Evolutionary conservation across 2,329 filamentous ascomycete species (phyloP).

Genomic region (Alternaria viburni): DNA sequence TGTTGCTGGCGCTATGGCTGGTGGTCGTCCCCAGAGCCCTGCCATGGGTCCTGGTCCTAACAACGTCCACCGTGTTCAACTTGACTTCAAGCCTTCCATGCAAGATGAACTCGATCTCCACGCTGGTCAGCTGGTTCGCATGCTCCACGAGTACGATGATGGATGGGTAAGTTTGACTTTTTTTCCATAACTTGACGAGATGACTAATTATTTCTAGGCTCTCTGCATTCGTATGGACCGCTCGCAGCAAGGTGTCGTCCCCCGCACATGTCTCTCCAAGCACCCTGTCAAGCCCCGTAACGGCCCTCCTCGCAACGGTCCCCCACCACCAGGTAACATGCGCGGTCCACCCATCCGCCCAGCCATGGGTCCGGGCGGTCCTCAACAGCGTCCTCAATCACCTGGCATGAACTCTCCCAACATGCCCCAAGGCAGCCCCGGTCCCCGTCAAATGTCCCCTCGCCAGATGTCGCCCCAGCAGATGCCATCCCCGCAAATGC

Average conservation of each 20-base stretch:
- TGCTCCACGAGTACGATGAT: constrained; percentile 96
- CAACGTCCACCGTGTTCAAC: constrained; percentile 88
- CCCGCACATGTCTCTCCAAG: constrained; percentile 90
- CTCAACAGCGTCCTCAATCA: constrained; percentile 50
- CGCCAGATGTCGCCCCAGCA: constrained; percentile 34
- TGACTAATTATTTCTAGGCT: constrained; percentile 61
- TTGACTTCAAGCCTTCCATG: constrained; percentile 92
- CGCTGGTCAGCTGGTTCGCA: constrained; percentile 81
- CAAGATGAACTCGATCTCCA: constrained; percentile 86
- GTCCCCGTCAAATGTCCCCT: constrained; percentile 39
- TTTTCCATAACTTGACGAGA: neutral
- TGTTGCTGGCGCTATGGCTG: constrained; percentile 63
- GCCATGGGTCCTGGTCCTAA: constrained; percentile 46
- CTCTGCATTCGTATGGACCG: constrained; percentile 91
- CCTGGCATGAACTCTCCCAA: constrained; percentile 59
- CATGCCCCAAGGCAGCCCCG: constrained; percentile 45
- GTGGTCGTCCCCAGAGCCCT: constrained; percentile 68
- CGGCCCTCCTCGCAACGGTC: constrained; percentile 47
- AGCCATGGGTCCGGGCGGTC: constrained; percentile 42
- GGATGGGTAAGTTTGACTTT: constrained; percentile 77
- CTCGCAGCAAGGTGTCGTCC: constrained; percentile 89
- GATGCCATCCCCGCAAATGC: neutral
- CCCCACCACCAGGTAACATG: constrained; percentile 49
- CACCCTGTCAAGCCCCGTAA: constrained; percentile 86
- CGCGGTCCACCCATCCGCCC: constrained; percentile 39